A percentile compares a stretch with the other conserved stretches of the same genome.
These are phyloP conservation scores for Vitellaria paradoxa DNA, from an alignment of 179 eudicot genomes.

Conservation along the genomic window DNA sequence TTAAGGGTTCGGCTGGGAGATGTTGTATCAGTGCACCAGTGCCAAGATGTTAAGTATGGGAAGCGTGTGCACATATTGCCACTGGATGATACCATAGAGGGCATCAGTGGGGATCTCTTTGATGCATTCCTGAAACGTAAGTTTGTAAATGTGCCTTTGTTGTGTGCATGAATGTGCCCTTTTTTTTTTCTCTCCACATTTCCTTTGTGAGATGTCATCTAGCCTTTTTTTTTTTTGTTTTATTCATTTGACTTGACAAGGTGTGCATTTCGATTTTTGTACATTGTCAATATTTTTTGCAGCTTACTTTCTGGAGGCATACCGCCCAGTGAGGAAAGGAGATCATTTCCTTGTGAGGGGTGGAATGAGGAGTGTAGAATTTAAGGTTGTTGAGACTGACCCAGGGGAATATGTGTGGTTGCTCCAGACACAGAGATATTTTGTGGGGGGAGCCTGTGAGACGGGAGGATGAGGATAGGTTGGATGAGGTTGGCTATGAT, in stretches of 20 bases:
- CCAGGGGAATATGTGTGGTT: conserved; percentile 56
- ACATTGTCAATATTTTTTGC: conserved; percentile 12
- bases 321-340: conserved; percentile 52
- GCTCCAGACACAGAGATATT: conserved; percentile 53
- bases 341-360: conserved; percentile 57
- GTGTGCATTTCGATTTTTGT: not conserved
- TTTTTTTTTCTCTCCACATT: not conserved
- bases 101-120: conserved; percentile 49
- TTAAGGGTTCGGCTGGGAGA: conserved; percentile 56
- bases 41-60: conserved; percentile 50
- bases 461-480: conserved; percentile 55
- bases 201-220: not conserved
- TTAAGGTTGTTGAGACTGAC: conserved; percentile 54
- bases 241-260: not conserved
- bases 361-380: conserved; percentile 57
- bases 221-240: not conserved
- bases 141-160: conserved; percentile 8
- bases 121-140: conserved; percentile 50
- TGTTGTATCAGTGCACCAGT: conserved; percentile 55
- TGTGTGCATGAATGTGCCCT: not conserved
- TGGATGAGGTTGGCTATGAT: conserved; percentile 60
- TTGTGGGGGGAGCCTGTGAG: conserved; percentile 56
- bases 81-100: conserved; percentile 47
- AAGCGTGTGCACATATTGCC: conserved; percentile 48
- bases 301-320: conserved; percentile 53